phyloP scores from a whole-genome alignment of 129 eudicot genomes.

The Tagetes patula region DNA sequence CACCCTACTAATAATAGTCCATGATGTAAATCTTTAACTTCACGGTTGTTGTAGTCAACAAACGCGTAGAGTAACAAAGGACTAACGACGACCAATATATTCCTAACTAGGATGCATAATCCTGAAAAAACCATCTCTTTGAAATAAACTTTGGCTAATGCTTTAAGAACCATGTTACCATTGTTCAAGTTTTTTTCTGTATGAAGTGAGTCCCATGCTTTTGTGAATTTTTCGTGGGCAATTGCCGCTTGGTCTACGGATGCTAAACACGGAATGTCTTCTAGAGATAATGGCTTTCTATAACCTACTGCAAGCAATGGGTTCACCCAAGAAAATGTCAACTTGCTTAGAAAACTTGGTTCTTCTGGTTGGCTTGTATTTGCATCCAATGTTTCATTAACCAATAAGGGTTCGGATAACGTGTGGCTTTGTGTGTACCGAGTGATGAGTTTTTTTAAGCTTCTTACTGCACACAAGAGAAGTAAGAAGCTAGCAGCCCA shows the following conservation, averaged over 20 bases:
- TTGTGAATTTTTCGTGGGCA: constrained; percentile 40
- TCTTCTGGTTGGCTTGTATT: constrained; percentile 22
- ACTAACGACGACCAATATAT: constrained; percentile 36
- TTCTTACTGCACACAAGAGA: constrained; percentile 39
- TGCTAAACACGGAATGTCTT: constrained; percentile 54
- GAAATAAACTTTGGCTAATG: constrained; percentile 45
- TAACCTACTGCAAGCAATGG: constrained; percentile 52
- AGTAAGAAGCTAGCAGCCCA: constrained; percentile 58
- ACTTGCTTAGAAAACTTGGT: constrained; percentile 38
- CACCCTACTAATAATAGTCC: constrained; percentile 55
- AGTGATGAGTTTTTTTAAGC: constrained; percentile 20
- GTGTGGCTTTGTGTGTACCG: neutral
- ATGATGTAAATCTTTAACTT: constrained; percentile 24
- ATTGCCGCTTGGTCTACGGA: constrained; percentile 47
- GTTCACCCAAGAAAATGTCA: constrained; percentile 61
- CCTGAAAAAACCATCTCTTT: constrained; percentile 45
- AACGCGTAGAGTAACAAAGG: constrained; percentile 59
- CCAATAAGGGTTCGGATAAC: constrained; percentile 41
- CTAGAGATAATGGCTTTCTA: constrained; percentile 39
- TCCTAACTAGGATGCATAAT: constrained; percentile 38
- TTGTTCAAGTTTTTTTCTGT: constrained; percentile 23
- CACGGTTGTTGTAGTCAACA: constrained; percentile 42
- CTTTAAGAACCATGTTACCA: constrained; percentile 37
- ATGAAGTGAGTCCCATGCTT: constrained; percentile 44
- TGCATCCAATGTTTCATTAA: constrained; percentile 22